Conservation (phyloP, 2,329 filamentous ascomycete genomes). For the Hymenoscyphus linearis region DNA sequence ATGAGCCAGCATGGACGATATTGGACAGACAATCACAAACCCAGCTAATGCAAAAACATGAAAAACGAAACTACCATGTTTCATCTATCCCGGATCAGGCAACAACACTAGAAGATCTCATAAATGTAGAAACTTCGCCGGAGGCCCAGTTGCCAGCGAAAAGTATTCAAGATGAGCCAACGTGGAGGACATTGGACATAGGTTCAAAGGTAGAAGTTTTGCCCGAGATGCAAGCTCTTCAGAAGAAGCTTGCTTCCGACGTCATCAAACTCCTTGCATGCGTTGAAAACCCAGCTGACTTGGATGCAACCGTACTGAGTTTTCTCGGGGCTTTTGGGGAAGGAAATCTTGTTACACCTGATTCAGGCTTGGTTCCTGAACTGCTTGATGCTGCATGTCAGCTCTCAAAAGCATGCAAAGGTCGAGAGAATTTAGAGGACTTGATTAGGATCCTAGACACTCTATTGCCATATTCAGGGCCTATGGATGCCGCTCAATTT, state of each 20-base stretch:
- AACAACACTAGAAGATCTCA: background rate
- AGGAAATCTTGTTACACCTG: conserved; percentile 10
- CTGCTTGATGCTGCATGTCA: conserved; percentile 18
- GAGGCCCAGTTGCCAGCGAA: no score
- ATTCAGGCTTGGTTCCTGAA: conserved; percentile 8
- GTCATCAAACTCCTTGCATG: conserved; percentile 17
- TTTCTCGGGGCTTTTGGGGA: conserved; percentile 26
- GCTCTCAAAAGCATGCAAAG: conserved; percentile 17
- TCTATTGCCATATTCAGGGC: conserved; percentile 13
- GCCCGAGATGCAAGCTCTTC: conserved; percentile 7
- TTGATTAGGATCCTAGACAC: conserved; percentile 21
- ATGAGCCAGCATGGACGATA: no score
- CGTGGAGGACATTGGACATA: background rate
- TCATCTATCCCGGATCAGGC: no score
- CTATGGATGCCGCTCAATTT: conserved; percentile 20
- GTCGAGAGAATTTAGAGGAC: conserved; percentile 9
- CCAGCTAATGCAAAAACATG: no score
- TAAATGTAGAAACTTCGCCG: no score
- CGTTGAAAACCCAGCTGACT: conserved; percentile 8
- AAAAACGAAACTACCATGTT: no score
- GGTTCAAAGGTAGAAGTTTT: background rate
- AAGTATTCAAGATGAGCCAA: background rate
- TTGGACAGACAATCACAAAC: no score
- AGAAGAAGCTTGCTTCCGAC: conserved; percentile 21
- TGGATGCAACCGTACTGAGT: conserved; percentile 18